These are phyloP conservation scores for Solanum peruvianum DNA, from an alignment of 257 asterid genomes.

Conservation along the genomic window DNA sequence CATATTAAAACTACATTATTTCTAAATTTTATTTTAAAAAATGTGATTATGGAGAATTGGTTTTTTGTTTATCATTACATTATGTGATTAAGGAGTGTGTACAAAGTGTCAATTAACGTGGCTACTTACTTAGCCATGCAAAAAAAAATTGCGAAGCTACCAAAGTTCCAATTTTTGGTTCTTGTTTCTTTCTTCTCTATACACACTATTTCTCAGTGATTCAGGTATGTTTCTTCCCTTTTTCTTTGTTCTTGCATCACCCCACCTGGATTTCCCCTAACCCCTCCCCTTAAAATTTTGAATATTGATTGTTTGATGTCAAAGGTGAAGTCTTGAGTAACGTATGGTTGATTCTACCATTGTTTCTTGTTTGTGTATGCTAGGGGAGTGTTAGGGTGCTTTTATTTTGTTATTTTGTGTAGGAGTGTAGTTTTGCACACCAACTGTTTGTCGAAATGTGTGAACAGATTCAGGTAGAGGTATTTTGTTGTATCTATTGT, in stretches of 20 bases:
- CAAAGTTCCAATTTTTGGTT: neutral
- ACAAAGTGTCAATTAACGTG: neutral
- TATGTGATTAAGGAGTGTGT: no score
- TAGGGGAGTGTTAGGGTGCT: neutral
- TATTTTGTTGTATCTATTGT: neutral
- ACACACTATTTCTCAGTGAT: neutral
- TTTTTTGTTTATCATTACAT: no score
- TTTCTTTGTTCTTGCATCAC: neutral
- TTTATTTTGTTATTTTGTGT: neutral
- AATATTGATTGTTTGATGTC: neutral
- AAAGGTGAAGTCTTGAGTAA: neutral
- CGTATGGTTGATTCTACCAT: neutral
- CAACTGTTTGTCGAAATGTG: neutral
- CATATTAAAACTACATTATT: rapidly evolving
- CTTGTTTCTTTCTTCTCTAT: neutral
- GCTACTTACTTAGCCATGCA: neutral
- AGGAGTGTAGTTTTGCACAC: neutral
- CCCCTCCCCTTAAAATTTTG: neutral
- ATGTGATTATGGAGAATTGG: no score
- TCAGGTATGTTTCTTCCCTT: neutral
- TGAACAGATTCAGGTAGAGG: neutral
- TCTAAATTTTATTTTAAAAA: no score
- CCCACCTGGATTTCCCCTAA: neutral
- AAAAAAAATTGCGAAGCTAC: neutral
- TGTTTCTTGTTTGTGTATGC: neutral